phyloP scores from a whole-genome alignment of 306 rosid genomes.

The Pterocarpus macrocarpus region DNA sequence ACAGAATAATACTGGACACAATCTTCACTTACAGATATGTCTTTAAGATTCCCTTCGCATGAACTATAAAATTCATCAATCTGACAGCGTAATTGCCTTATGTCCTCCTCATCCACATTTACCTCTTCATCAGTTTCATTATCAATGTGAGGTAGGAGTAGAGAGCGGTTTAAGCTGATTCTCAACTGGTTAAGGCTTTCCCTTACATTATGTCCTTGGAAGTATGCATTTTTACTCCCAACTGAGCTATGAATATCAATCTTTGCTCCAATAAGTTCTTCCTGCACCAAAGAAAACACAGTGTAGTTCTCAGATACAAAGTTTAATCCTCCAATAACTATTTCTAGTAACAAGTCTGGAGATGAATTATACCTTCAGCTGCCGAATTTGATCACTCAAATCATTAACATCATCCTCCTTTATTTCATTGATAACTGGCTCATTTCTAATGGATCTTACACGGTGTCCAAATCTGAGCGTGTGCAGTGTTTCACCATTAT shows the following conservation, averaged over 20 bases:
- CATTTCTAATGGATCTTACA: slow-evolving; percentile 72
- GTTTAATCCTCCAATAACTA: slow-evolving; percentile 23
- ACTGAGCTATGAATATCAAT: slow-evolving; percentile 58
- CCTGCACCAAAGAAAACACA: slow-evolving; percentile 61
- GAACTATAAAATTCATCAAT: slow-evolving; percentile 70
- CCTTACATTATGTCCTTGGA: slow-evolving; percentile 76
- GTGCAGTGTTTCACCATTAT: slow-evolving; percentile 66
- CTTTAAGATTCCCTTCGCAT: slow-evolving; percentile 57
- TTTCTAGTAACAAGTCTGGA: slow-evolving; percentile 29
- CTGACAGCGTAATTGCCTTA: slow-evolving; percentile 73
- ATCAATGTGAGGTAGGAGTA: slow-evolving; percentile 68
- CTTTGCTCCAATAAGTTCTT: slow-evolving; percentile 88
- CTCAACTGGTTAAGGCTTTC: slow-evolving; percentile 89
- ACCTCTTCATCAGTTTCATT: slow-evolving; percentile 72
- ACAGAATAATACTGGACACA: slow-evolving; percentile 62
- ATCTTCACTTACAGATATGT: slow-evolving; percentile 56
- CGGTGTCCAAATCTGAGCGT: slow-evolving; percentile 93
- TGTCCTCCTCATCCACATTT: slow-evolving; percentile 70
- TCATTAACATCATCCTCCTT: slow-evolving; percentile 88
- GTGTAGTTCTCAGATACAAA: slow-evolving; percentile 22
- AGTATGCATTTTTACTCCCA: slow-evolving; percentile 60
- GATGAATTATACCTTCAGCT: slow-evolving; percentile 71
- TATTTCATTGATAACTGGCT: slow-evolving; percentile 87
- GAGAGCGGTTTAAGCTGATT: slow-evolving; percentile 87
- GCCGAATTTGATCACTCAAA: slow-evolving; percentile 93